Evolutionary conservation across 768 basidiomycete species (phyloP).

Genomic region (Clavulina sp.): DNA sequence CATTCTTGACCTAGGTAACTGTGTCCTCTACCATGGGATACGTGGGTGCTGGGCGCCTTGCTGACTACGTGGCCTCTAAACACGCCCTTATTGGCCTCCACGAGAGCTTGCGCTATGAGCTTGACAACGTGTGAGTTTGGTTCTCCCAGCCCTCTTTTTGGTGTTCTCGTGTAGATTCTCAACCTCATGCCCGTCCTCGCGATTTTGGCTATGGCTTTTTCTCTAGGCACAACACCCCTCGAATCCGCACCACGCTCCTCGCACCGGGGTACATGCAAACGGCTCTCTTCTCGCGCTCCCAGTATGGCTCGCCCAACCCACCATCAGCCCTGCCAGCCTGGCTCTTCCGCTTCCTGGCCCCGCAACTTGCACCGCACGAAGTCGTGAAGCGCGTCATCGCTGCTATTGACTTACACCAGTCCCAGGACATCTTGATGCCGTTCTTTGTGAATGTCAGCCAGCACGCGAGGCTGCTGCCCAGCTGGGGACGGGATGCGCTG

Average conservation of each 20-base stretch:
- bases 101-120: conserved; percentile 73
- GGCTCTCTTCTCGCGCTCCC: conserved; percentile 42
- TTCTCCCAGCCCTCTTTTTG: conserved; percentile 1
- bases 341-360: conserved; percentile 56
- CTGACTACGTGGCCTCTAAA: conserved; percentile 86
- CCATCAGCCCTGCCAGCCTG: conserved; percentile 23
- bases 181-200: conserved; percentile 7
- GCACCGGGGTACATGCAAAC: conserved; percentile 68
- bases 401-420: conserved; percentile 67
- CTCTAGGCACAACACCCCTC: conserved; percentile 46
- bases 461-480: conserved; percentile 40
- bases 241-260: conserved; percentile 77
- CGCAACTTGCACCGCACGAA: conserved; percentile 50
- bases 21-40: conserved; percentile 3
- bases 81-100: conserved; percentile 70
- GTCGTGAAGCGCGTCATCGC: conserved; percentile 70
- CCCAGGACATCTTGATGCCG: conserved; percentile 50
- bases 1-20: neutral
- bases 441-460: conserved; percentile 50
- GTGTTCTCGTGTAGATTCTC: conserved; percentile 5
- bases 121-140: conserved; percentile 46
- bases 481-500: conserved; percentile 51
- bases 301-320: conserved; percentile 22
- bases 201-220: too few relatives aligned
- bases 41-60: conserved; percentile 21